A percentile compares a stretch with the other conserved stretches of the same genome.
phyloP scores from a whole-genome alignment of 1,284 basidiomycete genomes.

The Anthracocystis setariae region DNA sequence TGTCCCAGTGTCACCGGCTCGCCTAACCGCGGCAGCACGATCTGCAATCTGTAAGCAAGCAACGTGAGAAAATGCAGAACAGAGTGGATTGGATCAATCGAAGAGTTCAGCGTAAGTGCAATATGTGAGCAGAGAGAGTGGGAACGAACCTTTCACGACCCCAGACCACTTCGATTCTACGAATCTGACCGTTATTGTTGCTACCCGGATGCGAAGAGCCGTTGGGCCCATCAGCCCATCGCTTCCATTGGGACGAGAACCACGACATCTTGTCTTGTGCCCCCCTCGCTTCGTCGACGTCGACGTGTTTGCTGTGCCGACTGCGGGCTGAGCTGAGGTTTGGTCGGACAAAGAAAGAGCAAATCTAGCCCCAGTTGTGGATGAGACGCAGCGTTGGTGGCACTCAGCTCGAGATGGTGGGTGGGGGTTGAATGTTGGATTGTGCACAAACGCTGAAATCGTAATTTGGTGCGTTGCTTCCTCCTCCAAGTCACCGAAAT shows the following conservation, averaged over 20 bases:
- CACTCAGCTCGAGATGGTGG: not conserved
- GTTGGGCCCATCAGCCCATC: conserved; percentile 30
- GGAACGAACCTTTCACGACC: conserved; percentile 55
- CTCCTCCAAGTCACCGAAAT: not conserved
- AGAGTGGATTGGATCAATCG: not conserved
- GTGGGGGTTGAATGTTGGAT: not conserved
- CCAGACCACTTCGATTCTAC: conserved; percentile 59
- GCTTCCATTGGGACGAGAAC: conserved; percentile 66
- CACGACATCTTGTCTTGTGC: conserved; percentile 56
- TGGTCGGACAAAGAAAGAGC: not conserved
- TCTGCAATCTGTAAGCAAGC: conserved; percentile 38
- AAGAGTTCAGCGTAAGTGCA: too few relatives aligned
- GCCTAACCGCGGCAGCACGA: conserved; percentile 39
- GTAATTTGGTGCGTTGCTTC: too few relatives aligned
- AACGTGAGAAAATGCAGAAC: not conserved
- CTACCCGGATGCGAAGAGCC: conserved; percentile 10
- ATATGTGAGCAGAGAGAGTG: not conserved
- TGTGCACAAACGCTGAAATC: too few relatives aligned
- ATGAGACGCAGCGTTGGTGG: too few relatives aligned
- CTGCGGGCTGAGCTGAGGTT: too few relatives aligned
- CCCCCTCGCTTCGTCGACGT: too few relatives aligned
- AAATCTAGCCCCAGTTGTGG: not conserved
- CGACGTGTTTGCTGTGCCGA: too few relatives aligned
- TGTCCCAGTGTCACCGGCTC: conserved; percentile 51
- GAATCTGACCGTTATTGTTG: conserved; percentile 26